Conservation (phyloP, 208 protist species). For the Trypanosoma avium region DNA sequence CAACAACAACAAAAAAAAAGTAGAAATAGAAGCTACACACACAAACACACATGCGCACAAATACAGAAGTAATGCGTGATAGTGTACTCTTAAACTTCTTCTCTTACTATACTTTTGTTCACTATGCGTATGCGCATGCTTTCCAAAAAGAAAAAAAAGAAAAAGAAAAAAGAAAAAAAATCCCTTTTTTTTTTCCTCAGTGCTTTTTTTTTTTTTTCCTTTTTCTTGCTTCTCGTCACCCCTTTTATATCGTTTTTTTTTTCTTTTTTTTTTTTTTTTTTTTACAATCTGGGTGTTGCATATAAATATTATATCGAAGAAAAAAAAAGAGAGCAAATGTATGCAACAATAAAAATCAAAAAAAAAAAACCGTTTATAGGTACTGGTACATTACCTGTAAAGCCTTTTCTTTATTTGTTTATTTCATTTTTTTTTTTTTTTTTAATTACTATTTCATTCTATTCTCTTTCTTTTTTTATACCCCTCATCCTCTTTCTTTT, state of each 20-base stretch:
- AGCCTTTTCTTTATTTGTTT: slow-evolving; percentile 1
- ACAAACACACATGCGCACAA: slow-evolving; percentile 5
- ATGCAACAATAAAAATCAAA: too few species aligned
- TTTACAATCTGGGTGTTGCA: not conserved
- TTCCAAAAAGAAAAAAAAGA: slow-evolving; percentile 1
- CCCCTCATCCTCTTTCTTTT: not conserved
- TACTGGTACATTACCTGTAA: too few species aligned
- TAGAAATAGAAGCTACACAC: not conserved
- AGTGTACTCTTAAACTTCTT: too few species aligned
- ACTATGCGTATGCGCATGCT: not conserved
- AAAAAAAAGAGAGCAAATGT: too few species aligned
- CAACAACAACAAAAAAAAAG: not conserved
- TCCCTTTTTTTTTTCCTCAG: not conserved
- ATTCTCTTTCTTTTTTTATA: slow-evolving; percentile 6
- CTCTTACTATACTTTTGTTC: slow-evolving; percentile 9
- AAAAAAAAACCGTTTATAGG: too few species aligned
- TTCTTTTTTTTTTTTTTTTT: not conserved
- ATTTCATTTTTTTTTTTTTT: too few species aligned
- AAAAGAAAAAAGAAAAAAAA: slow-evolving; percentile 15
- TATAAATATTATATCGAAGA: slow-evolving; percentile 7
- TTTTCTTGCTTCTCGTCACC: not conserved
- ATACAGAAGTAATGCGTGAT: not conserved
- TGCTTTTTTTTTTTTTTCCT: not conserved
- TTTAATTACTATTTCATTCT: too few species aligned
- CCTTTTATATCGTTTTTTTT: not conserved